Evolutionary conservation across 1,284 basidiomycete species (phyloP), one percentile per base, ranked within the genome.

Genomic region (Dichomitus squalens): DNA sequence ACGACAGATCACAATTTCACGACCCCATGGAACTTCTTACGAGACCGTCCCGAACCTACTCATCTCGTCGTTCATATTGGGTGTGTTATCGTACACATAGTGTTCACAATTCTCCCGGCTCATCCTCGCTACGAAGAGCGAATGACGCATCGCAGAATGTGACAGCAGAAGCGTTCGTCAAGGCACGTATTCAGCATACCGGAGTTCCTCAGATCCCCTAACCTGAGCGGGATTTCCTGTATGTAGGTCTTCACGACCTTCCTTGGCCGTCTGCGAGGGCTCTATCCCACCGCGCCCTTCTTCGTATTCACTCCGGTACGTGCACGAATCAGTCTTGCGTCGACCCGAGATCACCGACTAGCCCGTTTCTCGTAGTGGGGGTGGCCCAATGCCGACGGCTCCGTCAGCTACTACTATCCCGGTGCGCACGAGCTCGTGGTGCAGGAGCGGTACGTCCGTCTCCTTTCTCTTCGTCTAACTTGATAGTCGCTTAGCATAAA

Each of bases 61-160:
- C 82, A 84, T 59, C 66, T 85, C 43, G 76, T 85, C 3, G 78
- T 84, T 20, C 80, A 84, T 60, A 81, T 85, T 52, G 82, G 83
- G 79, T 81, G 58, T 16, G 75, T 63, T 20, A 25, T 0, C n/a
- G 1, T 11, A 12, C 8, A 12, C 23, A 25, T 27, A 6, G 14
- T 18, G 7, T 8, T 4, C 12, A 12, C 6, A 23, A 33, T 5
- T 21, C 14, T 23, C n/a, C 23, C 21, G 7, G 44, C 9, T 9
- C 25, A 5, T 25, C 11, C 2, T 11, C 4, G 4, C 5, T 4
- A 12, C 21, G 18, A 48, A 77, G 75, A 2, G 75, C 77, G 11
- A 82, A 82, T 57, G 80, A 82, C 52, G 75, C 79, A 0, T 72
- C 77, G 5, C 78, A 82, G 53, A 76, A 75, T 41, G 72, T 83